Evolutionary conservation across 306 rosid genomes (phyloP), one percentile per base, ranked within the genome.

Genomic region (Purshia tridentata): DNA sequence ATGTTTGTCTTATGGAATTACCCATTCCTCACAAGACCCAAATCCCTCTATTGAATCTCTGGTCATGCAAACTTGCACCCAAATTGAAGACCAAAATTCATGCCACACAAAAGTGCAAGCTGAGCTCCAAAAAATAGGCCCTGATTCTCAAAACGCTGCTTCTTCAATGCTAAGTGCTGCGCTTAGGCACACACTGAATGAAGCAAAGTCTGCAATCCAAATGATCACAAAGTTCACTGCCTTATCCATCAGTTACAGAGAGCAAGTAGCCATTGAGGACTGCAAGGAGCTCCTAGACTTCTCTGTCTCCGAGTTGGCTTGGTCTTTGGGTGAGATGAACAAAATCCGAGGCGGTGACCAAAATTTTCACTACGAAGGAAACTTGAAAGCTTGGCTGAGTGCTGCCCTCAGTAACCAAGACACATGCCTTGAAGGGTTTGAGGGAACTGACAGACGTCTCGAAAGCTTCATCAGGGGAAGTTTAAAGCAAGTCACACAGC

Each of bases 391-490:
- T 6, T 94, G 99, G 99, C 77, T 91, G 0, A 94, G 99, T 44
- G 99, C 99, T 14, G 97, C 99, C 5, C 84, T 91, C 4, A 91
- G 99, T 54, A 94, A 94, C 87, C 99, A 87, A 76, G 99, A 94
- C 75, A 94, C 97, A 0, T 94, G 99, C 74, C 88, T 94, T 47
- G 99, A 94, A 81, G 99, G 99, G 6, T 94, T 94, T 66, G 97
- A 94, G 56, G 97, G 97, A 57, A 94, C 99, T 3, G 95, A 89
- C 39, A 76, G 96, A 18, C 92, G 84, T 5, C 65, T 94, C 9
- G 90, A 88, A 82, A 79, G 84, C 42, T 94, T 86, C 75, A 71
- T 94, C 5, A 82, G 87, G 50, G 96, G 96, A 72, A 91, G 96
- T 86, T 73, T 94, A 62, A 85, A 76, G 20, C 95, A 89, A 81